Evolutionary conservation across 129 eudicot species (phyloP).

Genomic region (Lonicera japonica): DNA sequence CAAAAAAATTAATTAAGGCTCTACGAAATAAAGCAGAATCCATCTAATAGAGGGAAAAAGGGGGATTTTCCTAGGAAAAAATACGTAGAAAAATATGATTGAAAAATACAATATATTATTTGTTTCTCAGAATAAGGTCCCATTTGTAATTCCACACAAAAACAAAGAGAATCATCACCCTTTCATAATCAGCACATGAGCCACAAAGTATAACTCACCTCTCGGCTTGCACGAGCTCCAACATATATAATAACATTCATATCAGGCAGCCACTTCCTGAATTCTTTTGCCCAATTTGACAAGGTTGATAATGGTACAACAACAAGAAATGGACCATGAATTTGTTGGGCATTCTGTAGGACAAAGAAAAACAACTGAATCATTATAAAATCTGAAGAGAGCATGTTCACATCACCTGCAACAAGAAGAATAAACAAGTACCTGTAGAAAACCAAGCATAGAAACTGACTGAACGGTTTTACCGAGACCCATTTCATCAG

Average conservation of each 20-base stretch:
- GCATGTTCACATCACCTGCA: constrained; percentile 6
- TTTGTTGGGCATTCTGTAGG: constrained; percentile 86
- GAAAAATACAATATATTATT: too few relatives aligned
- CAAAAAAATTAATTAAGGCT: not conserved
- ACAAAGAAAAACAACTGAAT: not conserved
- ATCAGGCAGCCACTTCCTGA: constrained; percentile 90
- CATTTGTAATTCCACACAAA: too few relatives aligned
- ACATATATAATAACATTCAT: constrained; percentile 95
- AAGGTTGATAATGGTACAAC: constrained; percentile 95
- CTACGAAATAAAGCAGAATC: too few relatives aligned
- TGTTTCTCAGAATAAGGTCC: too few relatives aligned
- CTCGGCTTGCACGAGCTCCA: constrained; percentile 99
- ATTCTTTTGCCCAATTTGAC: constrained; percentile 99
- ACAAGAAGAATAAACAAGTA: constrained; percentile 11
- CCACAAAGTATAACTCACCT: constrained; percentile 32
- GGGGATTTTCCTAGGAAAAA: too few relatives aligned
- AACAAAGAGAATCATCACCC: not conserved
- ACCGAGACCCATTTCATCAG: constrained; percentile 99
- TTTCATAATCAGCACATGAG: not conserved
- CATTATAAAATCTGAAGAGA: constrained; percentile 1
- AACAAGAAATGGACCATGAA: constrained; percentile 96
- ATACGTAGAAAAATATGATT: too few relatives aligned
- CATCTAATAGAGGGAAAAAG: too few relatives aligned
- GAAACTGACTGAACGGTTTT: constrained; percentile 99
- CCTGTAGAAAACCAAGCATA: constrained; percentile 98